A percentile compares a stretch with the other conserved stretches of the same genome.
phyloP scores from a whole-genome alignment of 352 stramenopile genomes.

The Globisporangium megalacanthum region DNA sequence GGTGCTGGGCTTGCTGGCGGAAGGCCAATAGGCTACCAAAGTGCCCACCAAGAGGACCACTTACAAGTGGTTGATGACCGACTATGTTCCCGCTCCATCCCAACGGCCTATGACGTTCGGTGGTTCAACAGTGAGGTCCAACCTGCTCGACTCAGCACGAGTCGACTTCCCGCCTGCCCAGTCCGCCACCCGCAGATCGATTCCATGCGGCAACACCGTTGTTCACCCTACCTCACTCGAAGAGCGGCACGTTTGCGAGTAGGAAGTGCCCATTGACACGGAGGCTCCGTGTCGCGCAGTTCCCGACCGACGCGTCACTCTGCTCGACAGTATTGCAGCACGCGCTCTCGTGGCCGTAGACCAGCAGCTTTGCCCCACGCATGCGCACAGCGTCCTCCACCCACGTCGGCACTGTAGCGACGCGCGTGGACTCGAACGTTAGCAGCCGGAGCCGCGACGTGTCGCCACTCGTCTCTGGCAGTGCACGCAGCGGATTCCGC shows the following conservation, averaged over 20 bases:
- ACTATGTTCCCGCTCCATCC: too few species aligned
- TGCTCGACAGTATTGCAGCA: neutral
- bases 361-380: neutral
- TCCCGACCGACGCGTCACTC: neutral
- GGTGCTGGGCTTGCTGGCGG: too few species aligned
- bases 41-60: too few species aligned
- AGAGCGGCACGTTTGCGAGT: slow-evolving; percentile 1
- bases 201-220: neutral
- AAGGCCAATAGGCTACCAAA: too few species aligned
- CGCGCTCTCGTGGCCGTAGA: neutral
- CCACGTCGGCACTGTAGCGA: slow-evolving; percentile 1
- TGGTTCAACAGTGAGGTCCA: too few species aligned
- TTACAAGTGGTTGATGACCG: too few species aligned
- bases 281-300: neutral
- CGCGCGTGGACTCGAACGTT: slow-evolving; percentile 8
- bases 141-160: too few species aligned
- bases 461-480: neutral
- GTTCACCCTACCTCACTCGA: neutral
- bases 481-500: slow-evolving; percentile 4
- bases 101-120: too few species aligned
- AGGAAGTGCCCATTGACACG: slow-evolving; percentile 2
- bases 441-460: neutral
- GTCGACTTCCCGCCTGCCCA: too few species aligned
- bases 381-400: neutral
- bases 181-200: too few species aligned